phyloP scores from a whole-genome alignment of 345 rosid species.

The Dipteronia dyeriana region DNA sequence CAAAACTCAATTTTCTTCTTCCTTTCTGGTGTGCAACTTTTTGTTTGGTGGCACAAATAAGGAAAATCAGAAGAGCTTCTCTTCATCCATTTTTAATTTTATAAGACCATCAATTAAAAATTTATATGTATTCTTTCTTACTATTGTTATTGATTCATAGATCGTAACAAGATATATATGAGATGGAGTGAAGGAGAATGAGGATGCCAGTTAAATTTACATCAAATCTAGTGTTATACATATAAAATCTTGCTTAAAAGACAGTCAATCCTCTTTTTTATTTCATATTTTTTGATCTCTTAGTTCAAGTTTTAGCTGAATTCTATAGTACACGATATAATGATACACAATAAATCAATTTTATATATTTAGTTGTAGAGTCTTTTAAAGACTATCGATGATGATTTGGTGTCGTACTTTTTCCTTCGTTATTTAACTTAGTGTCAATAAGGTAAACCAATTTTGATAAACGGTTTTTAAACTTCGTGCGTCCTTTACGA shows the following conservation, averaged over 20 bases:
- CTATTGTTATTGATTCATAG: background rate
- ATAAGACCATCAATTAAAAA: too few species aligned
- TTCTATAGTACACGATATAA: background rate
- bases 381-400: too few species aligned
- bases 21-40: too few species aligned
- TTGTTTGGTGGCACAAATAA: background rate
- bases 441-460: background rate
- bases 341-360: too few species aligned
- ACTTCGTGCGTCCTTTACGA: background rate
- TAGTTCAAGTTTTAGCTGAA: too few species aligned
- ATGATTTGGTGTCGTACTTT: too few species aligned
- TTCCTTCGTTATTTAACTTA: too few species aligned
- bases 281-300: background rate
- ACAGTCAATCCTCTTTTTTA: background rate
- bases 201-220: background rate
- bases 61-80: background rate
- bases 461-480: background rate
- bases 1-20: background rate
- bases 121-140: too few species aligned
- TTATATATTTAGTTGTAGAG: too few species aligned
- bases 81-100: background rate
- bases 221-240: too few species aligned
- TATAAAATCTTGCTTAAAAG: background rate
- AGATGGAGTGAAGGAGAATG: background rate
- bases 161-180: too few species aligned